These are phyloP conservation scores for Hypomyces perniciosus DNA, from an alignment of 2,329 filamentous ascomycete genomes.

Conservation along the genomic window DNA sequence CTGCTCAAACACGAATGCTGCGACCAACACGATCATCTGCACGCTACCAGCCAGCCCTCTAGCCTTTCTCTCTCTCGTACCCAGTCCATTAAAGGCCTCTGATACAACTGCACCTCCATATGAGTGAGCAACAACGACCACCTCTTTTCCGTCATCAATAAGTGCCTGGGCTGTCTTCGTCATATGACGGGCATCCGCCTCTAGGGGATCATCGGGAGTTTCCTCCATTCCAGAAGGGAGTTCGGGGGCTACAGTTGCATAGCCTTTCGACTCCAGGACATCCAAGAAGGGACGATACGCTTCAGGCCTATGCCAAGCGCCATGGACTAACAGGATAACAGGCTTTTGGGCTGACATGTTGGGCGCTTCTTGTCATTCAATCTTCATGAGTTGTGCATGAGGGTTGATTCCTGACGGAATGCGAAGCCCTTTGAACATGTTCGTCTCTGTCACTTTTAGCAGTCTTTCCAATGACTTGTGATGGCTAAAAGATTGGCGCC, in stretches of 20 bases:
- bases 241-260: background rate
- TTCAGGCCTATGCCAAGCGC: background rate
- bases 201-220: background rate
- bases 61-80: background rate
- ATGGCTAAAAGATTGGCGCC: too few species aligned
- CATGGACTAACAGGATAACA: background rate
- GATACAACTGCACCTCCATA: background rate
- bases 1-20: background rate
- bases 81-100: background rate
- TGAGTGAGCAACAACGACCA: background rate
- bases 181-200: background rate
- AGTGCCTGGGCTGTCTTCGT: background rate
- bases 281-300: background rate
- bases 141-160: conserved; percentile 2
- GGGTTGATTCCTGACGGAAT: too few species aligned
- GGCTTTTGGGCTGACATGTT: background rate
- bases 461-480: too few species aligned
- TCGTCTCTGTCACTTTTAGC: too few species aligned
- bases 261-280: background rate
- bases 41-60: background rate
- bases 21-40: background rate
- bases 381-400: too few species aligned
- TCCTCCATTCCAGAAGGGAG: background rate
- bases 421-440: too few species aligned
- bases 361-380: too few species aligned